A percentile compares a stretch with the other conserved stretches of the same genome.
Evolutionary conservation across 371 early-diverging fungal species (phyloP).

Genomic region (Quaeritorhiza haematococci): DNA sequence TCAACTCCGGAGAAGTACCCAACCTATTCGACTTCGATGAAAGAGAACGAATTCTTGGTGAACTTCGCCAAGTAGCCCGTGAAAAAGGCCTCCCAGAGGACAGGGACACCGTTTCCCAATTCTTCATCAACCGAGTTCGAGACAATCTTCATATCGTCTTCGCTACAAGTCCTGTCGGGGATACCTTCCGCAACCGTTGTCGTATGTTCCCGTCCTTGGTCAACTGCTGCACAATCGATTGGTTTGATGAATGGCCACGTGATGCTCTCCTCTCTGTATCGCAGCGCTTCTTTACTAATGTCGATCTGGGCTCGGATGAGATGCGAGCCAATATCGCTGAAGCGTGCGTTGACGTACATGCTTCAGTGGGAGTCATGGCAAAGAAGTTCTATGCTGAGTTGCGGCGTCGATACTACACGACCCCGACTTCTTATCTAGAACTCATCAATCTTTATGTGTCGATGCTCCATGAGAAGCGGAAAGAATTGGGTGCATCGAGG

Average conservation of each 20-base stretch:
- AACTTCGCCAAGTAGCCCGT: conserved; percentile 37
- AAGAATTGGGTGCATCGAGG: conserved; percentile 40
- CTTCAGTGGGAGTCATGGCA: conserved; percentile 43
- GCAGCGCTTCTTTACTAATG: conserved; percentile 45
- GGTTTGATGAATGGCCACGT: conserved; percentile 57
- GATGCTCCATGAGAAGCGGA: conserved; percentile 52
- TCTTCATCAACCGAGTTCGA: conserved; percentile 51
- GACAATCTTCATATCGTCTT: conserved; percentile 56
- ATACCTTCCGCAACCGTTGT: conserved; percentile 49
- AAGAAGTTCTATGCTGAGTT: conserved; percentile 42
- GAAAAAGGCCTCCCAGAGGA: conserved; percentile 50
- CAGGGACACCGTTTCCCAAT: conserved; percentile 48
- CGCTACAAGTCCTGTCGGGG: conserved; percentile 53
- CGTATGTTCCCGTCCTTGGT: conserved; percentile 56
- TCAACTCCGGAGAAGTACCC: conserved; percentile 55
- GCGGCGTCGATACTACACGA: conserved; percentile 52
- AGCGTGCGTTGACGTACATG: conserved; percentile 52
- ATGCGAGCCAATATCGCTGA: conserved; percentile 44
- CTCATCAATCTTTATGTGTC: conserved; percentile 47
- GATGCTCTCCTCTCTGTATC: conserved; percentile 52
- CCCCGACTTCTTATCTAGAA: conserved; percentile 53
- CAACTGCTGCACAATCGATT: conserved; percentile 57
- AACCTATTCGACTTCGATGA: conserved; percentile 53
- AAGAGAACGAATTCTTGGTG: conserved; percentile 49
- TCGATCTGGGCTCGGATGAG: conserved; percentile 46